Conservation (phyloP, 371 early-diverging fungal species). For the Zopfochytrium polystomum region DNA sequence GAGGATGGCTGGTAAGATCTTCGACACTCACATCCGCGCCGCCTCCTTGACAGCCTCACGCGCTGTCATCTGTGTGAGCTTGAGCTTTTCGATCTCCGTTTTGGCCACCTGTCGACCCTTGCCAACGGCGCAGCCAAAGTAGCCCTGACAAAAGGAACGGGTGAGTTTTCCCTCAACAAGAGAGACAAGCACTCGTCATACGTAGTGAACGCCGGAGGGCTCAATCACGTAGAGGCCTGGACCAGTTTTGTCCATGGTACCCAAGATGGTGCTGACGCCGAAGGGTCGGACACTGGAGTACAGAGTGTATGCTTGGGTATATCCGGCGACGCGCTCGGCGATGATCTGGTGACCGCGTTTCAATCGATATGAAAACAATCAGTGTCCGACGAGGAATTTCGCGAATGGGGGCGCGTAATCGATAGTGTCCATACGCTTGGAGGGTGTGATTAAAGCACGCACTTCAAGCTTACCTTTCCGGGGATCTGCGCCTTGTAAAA, state of each 20-base stretch:
- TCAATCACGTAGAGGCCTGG: conserved; percentile 93
- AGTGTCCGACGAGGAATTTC: no score
- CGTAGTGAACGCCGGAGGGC: conserved; percentile 94
- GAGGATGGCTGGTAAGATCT: not conserved
- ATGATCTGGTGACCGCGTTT: conserved; percentile 57
- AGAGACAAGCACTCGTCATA: conserved; percentile 37
- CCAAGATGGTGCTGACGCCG: conserved; percentile 84
- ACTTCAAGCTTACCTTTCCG: conserved; percentile 59
- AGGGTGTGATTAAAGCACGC: no score
- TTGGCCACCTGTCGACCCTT: conserved; percentile 96
- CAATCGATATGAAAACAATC: not conserved
- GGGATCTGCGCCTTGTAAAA: conserved; percentile 80
- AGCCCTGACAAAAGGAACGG: no score
- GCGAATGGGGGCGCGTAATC: not conserved
- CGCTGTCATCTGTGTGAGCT: conserved; percentile 77
- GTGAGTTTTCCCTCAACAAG: not conserved
- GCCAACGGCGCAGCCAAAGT: conserved; percentile 91
- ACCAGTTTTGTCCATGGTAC: conserved; percentile 70
- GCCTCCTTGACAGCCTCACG: conserved; percentile 92
- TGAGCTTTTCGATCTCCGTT: conserved; percentile 95
- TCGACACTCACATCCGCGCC: conserved; percentile 79
- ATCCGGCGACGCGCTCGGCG: conserved; percentile 89
- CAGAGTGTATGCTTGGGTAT: conserved; percentile 91
- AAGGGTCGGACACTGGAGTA: conserved; percentile 98
- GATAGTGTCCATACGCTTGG: not conserved